These are phyloP conservation scores for Asterophora parasitica DNA, from an alignment of 768 basidiomycete genomes.

Conservation along the genomic window DNA sequence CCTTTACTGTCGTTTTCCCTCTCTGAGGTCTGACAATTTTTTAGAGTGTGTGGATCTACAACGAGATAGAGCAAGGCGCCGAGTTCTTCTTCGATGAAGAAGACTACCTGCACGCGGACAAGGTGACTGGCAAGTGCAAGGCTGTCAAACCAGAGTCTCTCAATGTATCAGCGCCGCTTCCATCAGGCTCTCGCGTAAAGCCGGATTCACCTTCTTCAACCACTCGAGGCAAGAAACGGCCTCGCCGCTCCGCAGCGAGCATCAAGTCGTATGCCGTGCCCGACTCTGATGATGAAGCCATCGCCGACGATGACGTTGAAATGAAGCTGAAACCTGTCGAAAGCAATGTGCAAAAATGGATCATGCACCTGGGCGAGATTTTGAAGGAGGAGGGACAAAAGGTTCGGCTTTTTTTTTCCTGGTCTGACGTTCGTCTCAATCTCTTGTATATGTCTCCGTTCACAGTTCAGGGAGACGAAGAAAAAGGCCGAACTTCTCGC, in stretches of 20 bases:
- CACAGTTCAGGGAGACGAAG: conserved; percentile 62
- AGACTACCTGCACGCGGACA: conserved; percentile 49
- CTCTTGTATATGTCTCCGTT: conserved; percentile 6
- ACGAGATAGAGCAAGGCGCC: conserved; percentile 59
- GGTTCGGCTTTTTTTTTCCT: conserved; percentile 36
- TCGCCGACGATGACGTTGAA: conserved; percentile 32
- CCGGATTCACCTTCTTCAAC: conserved; percentile 17
- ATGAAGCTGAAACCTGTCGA: conserved; percentile 33
- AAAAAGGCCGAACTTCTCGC: conserved; percentile 44
- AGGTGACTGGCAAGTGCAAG: conserved; percentile 15
- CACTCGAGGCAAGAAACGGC: conserved; percentile 41
- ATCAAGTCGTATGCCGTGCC: conserved; percentile 61
- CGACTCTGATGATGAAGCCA: conserved; percentile 67
- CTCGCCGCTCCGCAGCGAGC: conserved; percentile 51
- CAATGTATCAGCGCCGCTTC: conserved; percentile 22
- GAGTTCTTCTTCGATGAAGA: conserved; percentile 68
- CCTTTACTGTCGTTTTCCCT: background rate
- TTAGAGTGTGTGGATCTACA: conserved; percentile 51
- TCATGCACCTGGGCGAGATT: conserved; percentile 56
- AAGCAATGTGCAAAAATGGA: conserved; percentile 57
- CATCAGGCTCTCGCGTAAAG: conserved; percentile 17
- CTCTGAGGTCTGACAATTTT: background rate
- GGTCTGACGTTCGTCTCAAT: background rate
- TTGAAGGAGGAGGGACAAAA: conserved; percentile 66
- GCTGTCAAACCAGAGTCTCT: conserved; percentile 43